Conservation (phyloP, 768 basidiomycete genomes). For the Tricholoma sp. region DNA sequence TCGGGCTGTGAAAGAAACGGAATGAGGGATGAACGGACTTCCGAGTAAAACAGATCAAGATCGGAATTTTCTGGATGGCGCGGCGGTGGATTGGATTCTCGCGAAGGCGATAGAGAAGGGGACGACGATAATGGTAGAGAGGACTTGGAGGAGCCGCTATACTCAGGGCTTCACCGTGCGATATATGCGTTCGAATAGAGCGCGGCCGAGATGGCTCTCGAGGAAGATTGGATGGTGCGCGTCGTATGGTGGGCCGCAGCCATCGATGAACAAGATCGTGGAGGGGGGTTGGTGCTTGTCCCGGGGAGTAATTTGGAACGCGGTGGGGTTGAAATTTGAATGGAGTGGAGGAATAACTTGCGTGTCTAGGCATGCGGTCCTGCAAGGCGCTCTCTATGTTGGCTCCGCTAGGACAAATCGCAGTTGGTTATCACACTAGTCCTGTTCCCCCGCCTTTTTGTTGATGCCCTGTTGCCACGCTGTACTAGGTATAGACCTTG, state of each 20-base stretch:
- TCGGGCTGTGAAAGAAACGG: constrained; percentile 16
- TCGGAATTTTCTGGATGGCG: constrained; percentile 39
- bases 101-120: constrained; percentile 16
- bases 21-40: constrained; percentile 26
- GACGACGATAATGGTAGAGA: constrained; percentile 24
- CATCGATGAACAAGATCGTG: constrained; percentile 27
- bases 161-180: constrained; percentile 72
- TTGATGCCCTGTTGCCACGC: no score
- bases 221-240: constrained; percentile 69
- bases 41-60: constrained; percentile 43
- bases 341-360: constrained; percentile 22
- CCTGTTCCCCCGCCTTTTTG: no score
- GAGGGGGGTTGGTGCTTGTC: constrained; percentile 57
- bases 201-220: constrained; percentile 75
- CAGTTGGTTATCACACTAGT: no score
- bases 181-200: constrained; percentile 77
- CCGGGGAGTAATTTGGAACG: constrained; percentile 75
- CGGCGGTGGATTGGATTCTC: constrained; percentile 16
- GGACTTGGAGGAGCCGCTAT: constrained; percentile 43
- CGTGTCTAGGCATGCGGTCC: neutral
- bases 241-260: constrained; percentile 83
- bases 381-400: no score
- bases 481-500: no score
- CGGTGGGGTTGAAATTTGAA: constrained; percentile 46
- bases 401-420: no score